Evolutionary conservation across 352 stramenopile species (phyloP).

Genomic region (Globisporangium megalacanthum): DNA sequence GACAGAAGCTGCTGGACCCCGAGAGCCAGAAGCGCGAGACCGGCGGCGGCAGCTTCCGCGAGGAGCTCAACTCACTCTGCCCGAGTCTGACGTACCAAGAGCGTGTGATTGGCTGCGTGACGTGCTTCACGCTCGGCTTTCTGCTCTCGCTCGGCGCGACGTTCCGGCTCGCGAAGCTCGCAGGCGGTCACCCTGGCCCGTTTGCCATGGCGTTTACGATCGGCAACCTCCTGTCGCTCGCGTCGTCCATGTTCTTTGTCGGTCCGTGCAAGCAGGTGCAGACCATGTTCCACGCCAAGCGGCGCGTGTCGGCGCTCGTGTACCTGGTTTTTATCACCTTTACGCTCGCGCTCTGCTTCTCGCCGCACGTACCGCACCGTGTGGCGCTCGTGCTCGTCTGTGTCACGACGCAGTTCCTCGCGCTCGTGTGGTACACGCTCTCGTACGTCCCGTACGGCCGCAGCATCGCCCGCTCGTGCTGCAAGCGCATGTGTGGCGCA

Average conservation of each 20-base stretch:
- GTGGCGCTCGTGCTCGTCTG: slow-evolving; percentile 66
- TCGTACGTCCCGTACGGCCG: slow-evolving; percentile 88
- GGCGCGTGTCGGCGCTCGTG: slow-evolving; percentile 52
- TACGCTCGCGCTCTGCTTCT: slow-evolving; percentile 76
- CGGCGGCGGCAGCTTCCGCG: slow-evolving; percentile 12
- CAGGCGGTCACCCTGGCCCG: slow-evolving; percentile 67
- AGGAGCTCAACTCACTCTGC: slow-evolving; percentile 37
- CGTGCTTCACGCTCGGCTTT: slow-evolving; percentile 79
- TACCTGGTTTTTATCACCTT: slow-evolving; percentile 80
- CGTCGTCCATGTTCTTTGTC: slow-evolving; percentile 83
- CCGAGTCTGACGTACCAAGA: slow-evolving; percentile 82
- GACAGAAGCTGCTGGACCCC: slow-evolving; percentile 77
- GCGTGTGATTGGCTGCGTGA: slow-evolving; percentile 72
- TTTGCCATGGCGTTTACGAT: slow-evolving; percentile 86
- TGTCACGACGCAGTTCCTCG: slow-evolving; percentile 70
- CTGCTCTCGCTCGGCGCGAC: slow-evolving; percentile 80
- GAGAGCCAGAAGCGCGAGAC: slow-evolving; percentile 37
- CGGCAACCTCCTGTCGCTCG: slow-evolving; percentile 78
- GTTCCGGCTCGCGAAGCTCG: slow-evolving; percentile 68
- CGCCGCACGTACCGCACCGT: slow-evolving; percentile 57
- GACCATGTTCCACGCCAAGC: slow-evolving; percentile 82
- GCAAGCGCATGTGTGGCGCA: slow-evolving; percentile 51
- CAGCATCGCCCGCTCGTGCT: slow-evolving; percentile 55
- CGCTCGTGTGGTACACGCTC: slow-evolving; percentile 83
- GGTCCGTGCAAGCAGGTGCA: slow-evolving; percentile 75